Evolutionary conservation across 2,329 filamentous ascomycete species (phyloP).

Genomic region (Talaromyces albobiverticillius): DNA sequence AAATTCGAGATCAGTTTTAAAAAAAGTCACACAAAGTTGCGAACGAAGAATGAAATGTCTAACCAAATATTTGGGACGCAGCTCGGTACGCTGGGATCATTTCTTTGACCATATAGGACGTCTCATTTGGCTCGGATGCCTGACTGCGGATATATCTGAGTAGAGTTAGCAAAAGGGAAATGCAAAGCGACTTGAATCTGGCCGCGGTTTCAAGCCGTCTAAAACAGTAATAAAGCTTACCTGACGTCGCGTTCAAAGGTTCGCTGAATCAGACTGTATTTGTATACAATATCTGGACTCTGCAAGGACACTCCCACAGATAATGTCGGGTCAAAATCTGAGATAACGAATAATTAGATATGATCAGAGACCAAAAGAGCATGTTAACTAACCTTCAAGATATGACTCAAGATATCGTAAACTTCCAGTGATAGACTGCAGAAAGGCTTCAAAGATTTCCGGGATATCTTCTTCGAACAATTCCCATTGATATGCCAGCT

Average conservation of each 20-base stretch:
- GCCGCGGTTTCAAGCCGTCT: no score
- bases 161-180: no score
- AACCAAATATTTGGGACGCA: background rate
- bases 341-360: background rate
- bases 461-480: slow-evolving; percentile 2
- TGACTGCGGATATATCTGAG: background rate
- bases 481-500: background rate
- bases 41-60: background rate
- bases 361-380: background rate
- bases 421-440: background rate
- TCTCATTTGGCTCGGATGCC: slow-evolving; percentile 1
- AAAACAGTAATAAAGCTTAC: no score
- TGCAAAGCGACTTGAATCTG: no score
- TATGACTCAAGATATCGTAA: background rate
- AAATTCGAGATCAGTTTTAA: no score
- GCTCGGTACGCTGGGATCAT: background rate
- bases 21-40: no score
- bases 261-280: background rate
- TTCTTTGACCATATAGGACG: background rate
- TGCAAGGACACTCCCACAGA: background rate
- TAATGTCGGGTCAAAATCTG: background rate
- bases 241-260: background rate
- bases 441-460: background rate
- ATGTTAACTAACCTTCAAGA: background rate
- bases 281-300: background rate